Evolutionary conservation across 306 rosid species (phyloP), one percentile per base, ranked within the genome.

Genomic region (Comarum palustre): DNA sequence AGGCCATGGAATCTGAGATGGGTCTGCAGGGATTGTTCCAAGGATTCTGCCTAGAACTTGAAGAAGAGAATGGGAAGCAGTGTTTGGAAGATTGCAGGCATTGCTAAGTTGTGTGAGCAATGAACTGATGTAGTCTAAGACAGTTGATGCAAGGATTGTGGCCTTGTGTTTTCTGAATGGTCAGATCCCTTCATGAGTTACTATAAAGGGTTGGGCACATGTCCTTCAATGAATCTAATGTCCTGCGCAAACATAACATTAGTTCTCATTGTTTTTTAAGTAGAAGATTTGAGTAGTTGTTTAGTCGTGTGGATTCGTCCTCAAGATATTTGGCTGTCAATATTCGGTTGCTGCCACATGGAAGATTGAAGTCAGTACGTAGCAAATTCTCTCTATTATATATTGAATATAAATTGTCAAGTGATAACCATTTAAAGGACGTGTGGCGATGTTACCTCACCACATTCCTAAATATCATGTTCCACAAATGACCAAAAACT

Each of bases 51-150:
- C 82, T 87, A 47, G 87, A 61, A 6, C 14, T 61, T 61, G 67
- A 61, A 61, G 67, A 72, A 79, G 86, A 83, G 78, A 52, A 81
- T 83, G 16, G 95, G 95, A 84, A 86, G 72, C 32, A 75, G 66
- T 13, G 88, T 83, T 38, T 85, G 89, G 66, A 85, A 64, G 62
- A 86, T 38, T 43, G 82, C 52, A 78, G 88, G 83, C 97, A 90
- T 82, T 66, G 50, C 29, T 36, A 19, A 68, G 17, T 1, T 17
- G 66, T 60, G 22, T 60, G 20, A 60, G 39, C 22, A 55, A 38
- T 1, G 9, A 8, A n/a, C 52, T 5, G 61, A 9, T 74, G 25
- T 74, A 34, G 34, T 43, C 51, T n/a, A 48, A n/a, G 52, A 55
- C 68, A 20, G 77, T 76, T 81, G 75, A 76, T 74, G 72, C 88